Evolutionary conservation across 2,329 filamentous ascomycete species (phyloP).

Genomic region (Botrytis squamosa): DNA sequence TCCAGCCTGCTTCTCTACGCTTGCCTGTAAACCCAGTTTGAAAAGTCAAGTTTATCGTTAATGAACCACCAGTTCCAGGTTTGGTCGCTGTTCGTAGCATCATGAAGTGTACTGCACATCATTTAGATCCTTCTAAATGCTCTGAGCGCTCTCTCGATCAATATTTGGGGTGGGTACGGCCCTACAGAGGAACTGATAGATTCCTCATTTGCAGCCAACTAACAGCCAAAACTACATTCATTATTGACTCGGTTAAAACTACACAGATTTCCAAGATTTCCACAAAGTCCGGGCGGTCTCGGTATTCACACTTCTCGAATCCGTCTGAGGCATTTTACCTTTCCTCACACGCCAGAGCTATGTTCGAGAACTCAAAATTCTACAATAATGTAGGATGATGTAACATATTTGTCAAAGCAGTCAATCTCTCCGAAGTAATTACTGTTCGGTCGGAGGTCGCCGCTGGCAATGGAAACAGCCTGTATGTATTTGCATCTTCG

Average conservation of each 20-base stretch:
- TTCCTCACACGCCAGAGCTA: neutral
- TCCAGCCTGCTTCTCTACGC: neutral
- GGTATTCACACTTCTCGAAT: neutral
- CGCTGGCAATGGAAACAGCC: neutral
- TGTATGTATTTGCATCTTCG: neutral
- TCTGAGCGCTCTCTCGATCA: neutral
- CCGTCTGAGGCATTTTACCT: neutral
- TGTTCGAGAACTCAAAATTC: neutral
- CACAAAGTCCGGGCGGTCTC: neutral
- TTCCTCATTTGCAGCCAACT: neutral
- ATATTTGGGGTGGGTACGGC: neutral
- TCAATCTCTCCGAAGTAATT: neutral
- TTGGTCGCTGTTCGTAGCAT: neutral
- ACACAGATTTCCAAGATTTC: neutral
- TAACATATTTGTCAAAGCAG: neutral
- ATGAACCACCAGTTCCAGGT: neutral
- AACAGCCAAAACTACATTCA: neutral
- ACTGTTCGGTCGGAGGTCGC: neutral
- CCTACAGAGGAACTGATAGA: neutral
- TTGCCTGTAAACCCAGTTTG: neutral
- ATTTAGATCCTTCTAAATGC: neutral
- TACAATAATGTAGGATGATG: neutral
- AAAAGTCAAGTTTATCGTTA: neutral
- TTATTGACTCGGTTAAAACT: too few species aligned
- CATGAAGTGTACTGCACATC: neutral